Evolutionary conservation across 164 flowering plant species (phyloP).

Genomic region (Piper longum): DNA sequence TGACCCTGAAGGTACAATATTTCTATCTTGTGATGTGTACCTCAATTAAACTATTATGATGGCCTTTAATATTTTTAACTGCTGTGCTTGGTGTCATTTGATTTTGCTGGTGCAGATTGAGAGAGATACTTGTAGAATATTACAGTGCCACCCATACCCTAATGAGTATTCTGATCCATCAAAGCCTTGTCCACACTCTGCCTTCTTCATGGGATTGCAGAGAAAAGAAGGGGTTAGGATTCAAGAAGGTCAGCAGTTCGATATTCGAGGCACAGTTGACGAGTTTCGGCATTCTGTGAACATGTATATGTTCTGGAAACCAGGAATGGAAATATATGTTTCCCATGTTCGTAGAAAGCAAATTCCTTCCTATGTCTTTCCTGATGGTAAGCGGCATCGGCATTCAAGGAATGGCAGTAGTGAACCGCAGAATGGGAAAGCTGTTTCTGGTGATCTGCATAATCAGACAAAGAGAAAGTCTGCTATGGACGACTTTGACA

Average conservation of each 20-base stretch:
- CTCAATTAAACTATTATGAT: neutral
- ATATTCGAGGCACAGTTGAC: conserved; percentile 83
- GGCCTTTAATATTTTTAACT: neutral
- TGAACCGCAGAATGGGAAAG: conserved; percentile 17
- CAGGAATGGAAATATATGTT: conserved; percentile 86
- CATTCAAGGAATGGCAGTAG: conserved; percentile 21
- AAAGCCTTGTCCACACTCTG: conserved; percentile 58
- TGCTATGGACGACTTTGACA: neutral
- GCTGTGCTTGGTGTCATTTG: neutral
- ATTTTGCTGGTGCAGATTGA: conserved; percentile 50
- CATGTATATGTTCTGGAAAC: conserved; percentile 76
- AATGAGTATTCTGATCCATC: conserved; percentile 56
- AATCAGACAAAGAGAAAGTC: neutral
- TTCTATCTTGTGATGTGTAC: neutral
- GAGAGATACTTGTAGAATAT: conserved; percentile 72
- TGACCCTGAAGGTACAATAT: conserved; percentile 60
- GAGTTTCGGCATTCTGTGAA: conserved; percentile 65
- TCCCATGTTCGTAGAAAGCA: conserved; percentile 84
- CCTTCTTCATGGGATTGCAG: conserved; percentile 94
- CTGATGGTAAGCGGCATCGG: conserved; percentile 59
- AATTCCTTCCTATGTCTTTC: conserved; percentile 71
- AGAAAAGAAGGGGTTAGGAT: conserved; percentile 64
- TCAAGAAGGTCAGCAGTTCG: conserved; percentile 95
- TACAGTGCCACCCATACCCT: conserved; percentile 96
- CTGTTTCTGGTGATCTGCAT: conserved; percentile 2